These are phyloP conservation scores for Pseudocercospora vitis DNA, from an alignment of 2,329 filamentous ascomycete species.

Conservation along the genomic window DNA sequence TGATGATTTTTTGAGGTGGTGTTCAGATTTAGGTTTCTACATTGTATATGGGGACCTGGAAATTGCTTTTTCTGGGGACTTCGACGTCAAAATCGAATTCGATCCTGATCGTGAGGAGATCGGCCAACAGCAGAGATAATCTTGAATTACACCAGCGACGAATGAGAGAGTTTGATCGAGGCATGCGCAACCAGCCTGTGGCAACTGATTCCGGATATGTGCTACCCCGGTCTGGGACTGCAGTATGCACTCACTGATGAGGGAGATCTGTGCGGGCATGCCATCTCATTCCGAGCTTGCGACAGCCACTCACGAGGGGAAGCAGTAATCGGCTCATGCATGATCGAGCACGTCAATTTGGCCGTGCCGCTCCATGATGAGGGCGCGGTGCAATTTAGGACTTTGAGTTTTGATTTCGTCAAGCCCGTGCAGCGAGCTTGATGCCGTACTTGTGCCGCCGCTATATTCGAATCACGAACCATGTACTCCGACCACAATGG, in stretches of 20 bases:
- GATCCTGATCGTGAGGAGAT: no score
- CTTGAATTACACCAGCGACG: background rate
- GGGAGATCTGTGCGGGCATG: background rate
- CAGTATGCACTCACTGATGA: background rate
- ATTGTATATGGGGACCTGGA: no score
- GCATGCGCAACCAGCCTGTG: background rate
- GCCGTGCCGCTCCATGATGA: no score
- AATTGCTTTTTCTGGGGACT: no score
- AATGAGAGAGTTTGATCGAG: background rate
- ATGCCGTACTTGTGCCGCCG: background rate
- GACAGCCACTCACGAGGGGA: background rate
- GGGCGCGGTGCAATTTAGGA: no score
- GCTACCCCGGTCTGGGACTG: background rate
- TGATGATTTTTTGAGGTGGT: no score
- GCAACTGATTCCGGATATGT: background rate
- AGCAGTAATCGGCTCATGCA: background rate
- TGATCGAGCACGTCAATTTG: constrained; percentile 1
- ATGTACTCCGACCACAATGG: background rate
- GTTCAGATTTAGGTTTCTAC: no score
- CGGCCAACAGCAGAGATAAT: no score
- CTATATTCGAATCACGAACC: no score
- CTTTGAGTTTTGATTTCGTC: background rate
- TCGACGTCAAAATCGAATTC: no score
- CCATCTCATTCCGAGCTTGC: background rate
- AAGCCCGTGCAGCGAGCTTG: background rate